Evolutionary conservation across 2,329 filamentous ascomycete species (phyloP), one percentile per base, ranked within the genome.

Genomic region (Fusarium circinatum): DNA sequence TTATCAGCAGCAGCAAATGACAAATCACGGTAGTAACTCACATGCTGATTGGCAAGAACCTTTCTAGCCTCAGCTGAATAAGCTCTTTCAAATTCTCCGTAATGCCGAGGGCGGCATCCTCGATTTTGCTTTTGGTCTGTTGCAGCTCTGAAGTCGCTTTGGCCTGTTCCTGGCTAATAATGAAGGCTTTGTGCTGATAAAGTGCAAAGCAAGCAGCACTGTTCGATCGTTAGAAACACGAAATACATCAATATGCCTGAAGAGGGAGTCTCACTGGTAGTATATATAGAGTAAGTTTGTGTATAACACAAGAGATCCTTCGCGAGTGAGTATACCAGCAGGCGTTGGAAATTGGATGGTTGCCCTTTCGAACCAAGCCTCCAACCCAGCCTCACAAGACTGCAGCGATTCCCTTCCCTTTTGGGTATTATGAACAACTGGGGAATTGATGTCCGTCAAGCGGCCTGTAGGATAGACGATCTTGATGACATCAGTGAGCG

Each of bases 21-120:
- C 4, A 18, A 17, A 15, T 17, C 17, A 15, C 12, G 18, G 9
- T 4, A 18, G 6, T 2, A 11, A 71, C 70, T 69, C 39, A 72
- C 70, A 69, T 62, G 60, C 70, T 73, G 15, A 73, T 60, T 17
- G 68, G 70, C 11, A 73, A 54, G 22, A 65, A 73, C 24, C 22
- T 62, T 17, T 58, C 61, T 18, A 71, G 24, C 32, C 58, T 52
- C 6, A 73, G n/a, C 22, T 73, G 56, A 13, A 72, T 63, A 14
- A 72, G 44, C 22, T 72, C 70, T 49, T 69, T 69, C 6, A 72
- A 30, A 7, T 72, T 65, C 3, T 69, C 67, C 4, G 70, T 72
- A 24, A 72, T 70, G 8, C 62, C 38, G 1, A 56, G 26, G 3
- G 58, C 47, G 22, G 60, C 57, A n/a, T 65, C 52, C 22, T 73